Evolutionary conservation across 768 basidiomycete species (phyloP).

Genomic region (Psilocybe azurescens): DNA sequence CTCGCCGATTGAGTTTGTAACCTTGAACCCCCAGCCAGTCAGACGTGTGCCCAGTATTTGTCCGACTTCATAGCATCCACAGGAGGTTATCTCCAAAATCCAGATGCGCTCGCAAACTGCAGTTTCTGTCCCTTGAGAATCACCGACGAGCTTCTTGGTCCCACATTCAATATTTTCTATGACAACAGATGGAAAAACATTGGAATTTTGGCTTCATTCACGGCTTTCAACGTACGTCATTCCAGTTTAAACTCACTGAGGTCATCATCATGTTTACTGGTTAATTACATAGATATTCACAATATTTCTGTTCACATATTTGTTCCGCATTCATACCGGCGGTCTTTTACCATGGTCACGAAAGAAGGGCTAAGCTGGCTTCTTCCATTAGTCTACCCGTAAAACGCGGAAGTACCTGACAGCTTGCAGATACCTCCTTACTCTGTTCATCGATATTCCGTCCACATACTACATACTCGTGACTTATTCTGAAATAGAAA

Average conservation of each 20-base stretch:
- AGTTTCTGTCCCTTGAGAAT: slow-evolving; percentile 58
- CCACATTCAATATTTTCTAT: slow-evolving; percentile 60
- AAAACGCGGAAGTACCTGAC: too few relatives aligned
- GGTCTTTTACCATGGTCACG: neutral
- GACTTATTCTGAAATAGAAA: too few relatives aligned
- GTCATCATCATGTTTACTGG: neutral
- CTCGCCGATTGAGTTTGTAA: slow-evolving; percentile 52
- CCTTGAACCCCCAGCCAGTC: slow-evolving; percentile 55
- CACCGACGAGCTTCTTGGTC: slow-evolving; percentile 59
- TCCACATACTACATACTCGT: too few relatives aligned
- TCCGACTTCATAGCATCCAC: slow-evolving; percentile 46
- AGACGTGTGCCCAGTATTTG: slow-evolving; percentile 58
- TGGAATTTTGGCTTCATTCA: slow-evolving; percentile 51
- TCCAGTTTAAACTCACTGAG: neutral
- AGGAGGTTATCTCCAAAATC: slow-evolving; percentile 62
- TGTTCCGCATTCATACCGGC: slow-evolving; percentile 1
- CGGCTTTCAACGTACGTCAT: slow-evolving; percentile 47
- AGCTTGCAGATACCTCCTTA: too few relatives aligned
- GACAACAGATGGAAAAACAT: slow-evolving; percentile 55
- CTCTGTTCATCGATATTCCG: too few relatives aligned
- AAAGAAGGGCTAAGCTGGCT: neutral
- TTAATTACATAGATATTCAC: neutral
- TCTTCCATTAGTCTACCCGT: too few relatives aligned
- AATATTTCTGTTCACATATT: neutral
- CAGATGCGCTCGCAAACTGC: slow-evolving; percentile 53